Evolutionary conservation across 2,329 filamentous ascomycete genomes (phyloP), one percentile per base, ranked within the genome.

Genomic region (Xylariaceae sp.): DNA sequence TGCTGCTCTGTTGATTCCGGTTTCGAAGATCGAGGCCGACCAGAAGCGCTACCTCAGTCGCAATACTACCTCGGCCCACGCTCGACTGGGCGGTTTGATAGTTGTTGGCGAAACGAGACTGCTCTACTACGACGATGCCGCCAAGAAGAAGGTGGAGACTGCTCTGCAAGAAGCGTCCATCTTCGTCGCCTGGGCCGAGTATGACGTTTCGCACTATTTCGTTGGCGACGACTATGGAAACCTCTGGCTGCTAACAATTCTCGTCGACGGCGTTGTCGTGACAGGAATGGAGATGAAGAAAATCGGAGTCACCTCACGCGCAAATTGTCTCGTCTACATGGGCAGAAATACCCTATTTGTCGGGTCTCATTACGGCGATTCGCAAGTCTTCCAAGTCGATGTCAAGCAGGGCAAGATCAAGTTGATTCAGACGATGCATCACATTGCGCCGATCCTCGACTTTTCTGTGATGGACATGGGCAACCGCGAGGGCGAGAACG

Each of bases 391-490:
- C 37, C 81, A 77, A 17, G 63, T 75, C 4, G 67, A 74, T 1
- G 65, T 72, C 0, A 56, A 61, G 0, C 60, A 67, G 34, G 66
- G 71, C 23, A 70, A 80, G 0, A 78, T 92, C 60, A 79, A 87
- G 52, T 74, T 92, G 3, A 73, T 94, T 8, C 91, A 96, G 70
- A 88, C 85, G 0, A 80, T 95, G 58, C 78, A 84, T 2, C 99
- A 96, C 70, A 90, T 97, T 67, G 92, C 89, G 0, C 94, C 94
- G 0, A 89, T 99, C 48, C 76, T 97, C 45, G 94, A 99, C 71
- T 97, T 99, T 67, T 88, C 89, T 0, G 85, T 99, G 13, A 96
- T 97, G 91, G 94, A 97, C 69, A 89, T 97, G 81, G 93, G 92
- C 0, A 92, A 91, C 67, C 82, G 90, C 58, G 87, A 90, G 61